Evolutionary conservation across 768 basidiomycete species (phyloP).

Genomic region (Phlebiopsis gigantea): DNA sequence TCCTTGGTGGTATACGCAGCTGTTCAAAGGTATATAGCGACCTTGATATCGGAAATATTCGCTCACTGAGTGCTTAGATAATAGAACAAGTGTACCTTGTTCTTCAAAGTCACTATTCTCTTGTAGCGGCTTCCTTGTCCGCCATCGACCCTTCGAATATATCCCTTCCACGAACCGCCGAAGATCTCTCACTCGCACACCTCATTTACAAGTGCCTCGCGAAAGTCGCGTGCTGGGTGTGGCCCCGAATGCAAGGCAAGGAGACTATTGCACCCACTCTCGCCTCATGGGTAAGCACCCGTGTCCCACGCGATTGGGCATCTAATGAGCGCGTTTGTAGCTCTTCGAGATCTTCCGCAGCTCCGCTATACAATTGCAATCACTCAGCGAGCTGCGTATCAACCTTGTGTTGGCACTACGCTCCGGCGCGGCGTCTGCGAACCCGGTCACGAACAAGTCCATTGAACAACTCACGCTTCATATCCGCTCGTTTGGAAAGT

Average conservation of each 20-base stretch:
- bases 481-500: constrained; percentile 69
- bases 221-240: constrained; percentile 70
- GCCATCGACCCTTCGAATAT: constrained; percentile 31
- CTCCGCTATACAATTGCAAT: constrained; percentile 51
- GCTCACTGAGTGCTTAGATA: constrained; percentile 34
- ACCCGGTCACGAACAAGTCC: constrained; percentile 36
- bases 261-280: constrained; percentile 33
- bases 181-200: constrained; percentile 55
- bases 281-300: constrained; percentile 46
- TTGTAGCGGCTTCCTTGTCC: constrained; percentile 37
- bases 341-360: constrained; percentile 55
- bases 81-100: constrained; percentile 45
- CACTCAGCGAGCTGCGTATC: constrained; percentile 54
- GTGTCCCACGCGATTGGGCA: not conserved
- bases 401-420: constrained; percentile 41
- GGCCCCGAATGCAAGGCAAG: constrained; percentile 38
- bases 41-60: constrained; percentile 1
- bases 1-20: constrained; percentile 59
- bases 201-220: constrained; percentile 70
- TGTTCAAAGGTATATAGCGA: constrained; percentile 51
- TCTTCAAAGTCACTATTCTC: constrained; percentile 60
- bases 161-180: constrained; percentile 31
- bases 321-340: constrained; percentile 30
- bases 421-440: constrained; percentile 27
- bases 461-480: constrained; percentile 63